These are phyloP conservation scores for Citropsis articulata DNA, from an alignment of 345 rosid species.

Conservation along the genomic window DNA sequence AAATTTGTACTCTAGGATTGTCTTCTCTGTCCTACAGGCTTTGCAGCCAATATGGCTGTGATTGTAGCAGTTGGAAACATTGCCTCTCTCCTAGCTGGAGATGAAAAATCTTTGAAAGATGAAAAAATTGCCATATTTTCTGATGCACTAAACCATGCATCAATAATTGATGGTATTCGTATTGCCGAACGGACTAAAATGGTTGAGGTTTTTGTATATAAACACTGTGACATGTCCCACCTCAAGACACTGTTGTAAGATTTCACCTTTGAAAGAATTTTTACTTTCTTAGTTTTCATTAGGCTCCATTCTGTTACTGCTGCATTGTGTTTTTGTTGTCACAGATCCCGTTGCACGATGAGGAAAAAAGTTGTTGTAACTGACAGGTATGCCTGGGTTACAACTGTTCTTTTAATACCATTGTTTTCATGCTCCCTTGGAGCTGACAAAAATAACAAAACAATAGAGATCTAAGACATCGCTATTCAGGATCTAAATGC, in stretches of 20 bases:
- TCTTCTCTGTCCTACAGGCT: constrained; percentile 98
- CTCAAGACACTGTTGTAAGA: constrained; percentile 67
- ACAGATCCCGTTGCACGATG: constrained; percentile 68
- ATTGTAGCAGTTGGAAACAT: constrained; percentile 90
- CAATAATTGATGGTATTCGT: constrained; percentile 91
- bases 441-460: background rate
- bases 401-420: constrained; percentile 5
- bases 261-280: constrained; percentile 22
- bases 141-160: constrained; percentile 93
- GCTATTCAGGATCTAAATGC: background rate
- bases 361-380: constrained; percentile 90
- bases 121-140: constrained; percentile 88
- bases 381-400: constrained; percentile 63
- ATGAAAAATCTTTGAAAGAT: constrained; percentile 36
- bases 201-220: constrained; percentile 61
- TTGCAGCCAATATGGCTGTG: constrained; percentile 92
- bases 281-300: background rate
- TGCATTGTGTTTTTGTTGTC: constrained; percentile 15
- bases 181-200: constrained; percentile 73
- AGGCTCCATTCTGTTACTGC: constrained; percentile 19
- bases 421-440: background rate
- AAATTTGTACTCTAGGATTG: constrained; percentile 63
- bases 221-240: constrained; percentile 85
- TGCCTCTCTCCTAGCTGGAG: constrained; percentile 57
- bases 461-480: constrained; percentile 1